A percentile compares a stretch with the other conserved stretches of the same genome.
phyloP scores from a whole-genome alignment of 345 rosid genomes.

The Streptanthus diversifolius region DNA sequence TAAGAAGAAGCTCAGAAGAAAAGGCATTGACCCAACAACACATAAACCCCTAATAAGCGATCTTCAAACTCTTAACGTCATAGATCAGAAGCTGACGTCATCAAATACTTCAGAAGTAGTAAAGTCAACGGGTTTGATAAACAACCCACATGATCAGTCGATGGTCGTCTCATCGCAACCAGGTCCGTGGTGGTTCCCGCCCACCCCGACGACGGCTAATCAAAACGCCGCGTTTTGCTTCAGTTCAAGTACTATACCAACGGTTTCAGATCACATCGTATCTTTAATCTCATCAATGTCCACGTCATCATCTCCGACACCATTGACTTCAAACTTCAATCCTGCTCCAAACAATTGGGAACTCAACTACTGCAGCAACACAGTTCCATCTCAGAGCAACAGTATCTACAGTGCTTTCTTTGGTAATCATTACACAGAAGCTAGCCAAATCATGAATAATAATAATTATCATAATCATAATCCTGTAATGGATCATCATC shows the following conservation, averaged over 20 bases:
- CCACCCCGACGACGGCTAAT: slow-evolving; percentile 1
- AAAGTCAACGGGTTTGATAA: slow-evolving; percentile 36
- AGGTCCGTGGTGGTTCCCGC: slow-evolving; percentile 24
- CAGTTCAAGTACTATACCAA: slow-evolving; percentile 35
- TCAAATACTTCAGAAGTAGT: slow-evolving; percentile 7
- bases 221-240: slow-evolving; percentile 41
- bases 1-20: slow-evolving; percentile 61
- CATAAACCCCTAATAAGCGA: slow-evolving; percentile 43
- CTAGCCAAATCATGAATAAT: slow-evolving; percentile 17
- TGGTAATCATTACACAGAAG: slow-evolving; percentile 33
- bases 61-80: slow-evolving; percentile 43
- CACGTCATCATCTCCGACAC: slow-evolving; percentile 43
- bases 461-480: neutral
- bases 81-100: slow-evolving; percentile 35
- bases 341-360: slow-evolving; percentile 49
- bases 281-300: slow-evolving; percentile 37
- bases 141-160: slow-evolving; percentile 30
- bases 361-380: slow-evolving; percentile 27
- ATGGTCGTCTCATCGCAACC: slow-evolving; percentile 32
- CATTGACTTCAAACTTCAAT: slow-evolving; percentile 49
- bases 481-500: neutral
- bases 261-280: slow-evolving; percentile 38
- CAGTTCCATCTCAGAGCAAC: slow-evolving; percentile 28
- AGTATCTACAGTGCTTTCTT: slow-evolving; percentile 33
- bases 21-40: slow-evolving; percentile 38